phyloP scores from a whole-genome alignment of 805 yeast species.

The Schwanniomyces pseudopolymorphus region DNA sequence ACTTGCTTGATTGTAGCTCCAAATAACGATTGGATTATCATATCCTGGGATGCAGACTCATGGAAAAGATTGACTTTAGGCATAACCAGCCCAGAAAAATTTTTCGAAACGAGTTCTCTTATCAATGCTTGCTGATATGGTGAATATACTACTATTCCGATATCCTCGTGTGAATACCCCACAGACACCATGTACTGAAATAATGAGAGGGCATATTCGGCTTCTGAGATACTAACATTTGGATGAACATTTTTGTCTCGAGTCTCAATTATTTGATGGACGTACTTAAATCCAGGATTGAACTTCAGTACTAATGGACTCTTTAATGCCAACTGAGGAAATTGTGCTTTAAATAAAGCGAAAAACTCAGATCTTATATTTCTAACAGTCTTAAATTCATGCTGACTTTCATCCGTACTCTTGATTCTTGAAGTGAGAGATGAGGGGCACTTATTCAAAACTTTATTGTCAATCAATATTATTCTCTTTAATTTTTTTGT shows the following conservation, averaged over 20 bases:
- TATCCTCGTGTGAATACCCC: constrained; percentile 38
- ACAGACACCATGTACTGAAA: constrained; percentile 46
- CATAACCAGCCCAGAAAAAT: not conserved
- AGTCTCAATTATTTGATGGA: constrained; percentile 9
- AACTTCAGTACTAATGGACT: not conserved
- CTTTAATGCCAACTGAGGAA: not conserved
- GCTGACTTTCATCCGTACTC: too few species aligned
- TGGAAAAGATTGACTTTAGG: not conserved
- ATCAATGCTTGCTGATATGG: constrained; percentile 42
- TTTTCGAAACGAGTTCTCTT: constrained; percentile 28
- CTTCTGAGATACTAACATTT: constrained; percentile 13
- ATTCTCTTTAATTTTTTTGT: constrained; percentile 2
- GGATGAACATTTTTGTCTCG: not conserved
- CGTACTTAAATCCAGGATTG: constrained; percentile 37
- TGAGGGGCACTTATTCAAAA: not conserved
- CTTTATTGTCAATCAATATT: constrained; percentile 3
- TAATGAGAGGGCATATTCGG: constrained; percentile 32
- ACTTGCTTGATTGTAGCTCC: not conserved
- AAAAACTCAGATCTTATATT: constrained; percentile 4
- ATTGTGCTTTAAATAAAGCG: not conserved
- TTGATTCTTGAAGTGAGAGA: constrained; percentile 1
- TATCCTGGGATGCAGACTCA: not conserved
- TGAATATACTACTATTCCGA: constrained; percentile 43
- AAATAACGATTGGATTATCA: not conserved
- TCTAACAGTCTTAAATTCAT: not conserved